Conservation (phyloP, 176 grass and related monocot species). For the barley (Hordeum vulgare) region DNA sequence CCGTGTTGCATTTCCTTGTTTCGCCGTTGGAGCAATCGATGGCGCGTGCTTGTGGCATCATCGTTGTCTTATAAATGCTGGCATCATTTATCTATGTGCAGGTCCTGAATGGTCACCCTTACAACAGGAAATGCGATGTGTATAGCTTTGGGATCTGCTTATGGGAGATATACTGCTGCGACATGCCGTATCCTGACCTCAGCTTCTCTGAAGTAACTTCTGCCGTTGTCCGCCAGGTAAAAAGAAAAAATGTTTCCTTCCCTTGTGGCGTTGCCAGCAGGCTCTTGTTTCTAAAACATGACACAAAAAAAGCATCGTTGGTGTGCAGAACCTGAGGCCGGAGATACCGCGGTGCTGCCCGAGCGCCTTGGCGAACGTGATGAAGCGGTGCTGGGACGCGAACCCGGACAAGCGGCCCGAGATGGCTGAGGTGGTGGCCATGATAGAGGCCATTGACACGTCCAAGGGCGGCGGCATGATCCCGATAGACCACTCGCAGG, state of each 20-base stretch:
- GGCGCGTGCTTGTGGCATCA: not conserved
- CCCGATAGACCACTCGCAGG: constrained; percentile 62
- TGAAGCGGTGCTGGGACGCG: constrained; percentile 97
- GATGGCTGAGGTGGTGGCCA: constrained; percentile 85
- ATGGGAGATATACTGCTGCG: constrained; percentile 98
- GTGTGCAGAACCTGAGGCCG: constrained; percentile 85
- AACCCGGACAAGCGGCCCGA: constrained; percentile 83
- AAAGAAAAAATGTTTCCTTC: not conserved
- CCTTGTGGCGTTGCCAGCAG: not conserved
- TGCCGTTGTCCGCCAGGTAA: constrained; percentile 95
- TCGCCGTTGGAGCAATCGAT: not conserved
- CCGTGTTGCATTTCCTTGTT: not conserved
- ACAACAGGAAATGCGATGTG: constrained; percentile 97
- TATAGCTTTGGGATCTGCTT: constrained; percentile 98
- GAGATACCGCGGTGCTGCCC: constrained; percentile 98
- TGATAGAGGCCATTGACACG: constrained; percentile 96
- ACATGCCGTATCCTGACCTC: constrained; percentile 98
- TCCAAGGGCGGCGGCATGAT: constrained; percentile 98
- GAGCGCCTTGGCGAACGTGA: constrained; percentile 73
- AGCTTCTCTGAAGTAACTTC: constrained; percentile 98
- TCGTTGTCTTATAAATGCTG: constrained; percentile 9
- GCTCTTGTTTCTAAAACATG: not conserved
- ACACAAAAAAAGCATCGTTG: not conserved
- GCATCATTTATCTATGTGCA: constrained; percentile 30
- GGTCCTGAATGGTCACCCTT: constrained; percentile 94